Evolutionary conservation across 345 rosid species (phyloP).

Genomic region (Ailanthus altissimus): DNA sequence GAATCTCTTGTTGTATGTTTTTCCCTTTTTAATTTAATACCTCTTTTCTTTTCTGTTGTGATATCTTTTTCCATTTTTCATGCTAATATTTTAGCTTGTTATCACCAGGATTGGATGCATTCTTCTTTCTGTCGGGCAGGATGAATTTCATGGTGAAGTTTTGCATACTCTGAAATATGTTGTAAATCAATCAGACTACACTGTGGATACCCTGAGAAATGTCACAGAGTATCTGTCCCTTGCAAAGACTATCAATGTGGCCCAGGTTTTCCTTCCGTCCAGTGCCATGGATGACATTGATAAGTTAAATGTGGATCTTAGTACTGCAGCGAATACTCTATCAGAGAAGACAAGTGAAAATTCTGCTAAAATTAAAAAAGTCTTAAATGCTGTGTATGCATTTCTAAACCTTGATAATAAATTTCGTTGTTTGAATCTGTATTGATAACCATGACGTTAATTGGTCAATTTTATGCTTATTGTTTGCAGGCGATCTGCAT

Average conservation of each 20-base stretch:
- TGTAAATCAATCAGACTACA: slow-evolving; percentile 92
- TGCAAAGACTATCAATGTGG: slow-evolving; percentile 85
- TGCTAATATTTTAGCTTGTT: slow-evolving; percentile 21
- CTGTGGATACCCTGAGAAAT: slow-evolving; percentile 74
- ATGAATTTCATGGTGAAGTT: slow-evolving; percentile 73
- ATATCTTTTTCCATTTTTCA: background rate
- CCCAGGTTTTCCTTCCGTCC: slow-evolving; percentile 74
- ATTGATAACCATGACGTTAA: slow-evolving; percentile 6
- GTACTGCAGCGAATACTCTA: slow-evolving; percentile 69
- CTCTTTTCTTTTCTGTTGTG: background rate
- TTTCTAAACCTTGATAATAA: slow-evolving; percentile 20
- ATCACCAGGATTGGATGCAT: slow-evolving; percentile 80
- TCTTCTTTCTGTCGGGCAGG: slow-evolving; percentile 90
- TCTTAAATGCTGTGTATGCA: slow-evolving; percentile 70
- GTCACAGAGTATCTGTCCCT: slow-evolving; percentile 85
- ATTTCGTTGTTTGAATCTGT: slow-evolving; percentile 3
- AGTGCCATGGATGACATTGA: slow-evolving; percentile 71
- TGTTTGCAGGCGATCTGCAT: slow-evolving; percentile 67
- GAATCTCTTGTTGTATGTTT: background rate
- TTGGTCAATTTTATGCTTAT: slow-evolving; percentile 15
- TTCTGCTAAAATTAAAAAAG: slow-evolving; percentile 63
- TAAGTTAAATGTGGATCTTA: slow-evolving; percentile 70
- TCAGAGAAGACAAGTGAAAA: slow-evolving; percentile 69
- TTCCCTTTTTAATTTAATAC: background rate
- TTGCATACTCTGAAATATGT: slow-evolving; percentile 78